These are phyloP conservation scores for Russula griseocarnosa DNA, from an alignment of 768 basidiomycete genomes.

Conservation along the genomic window DNA sequence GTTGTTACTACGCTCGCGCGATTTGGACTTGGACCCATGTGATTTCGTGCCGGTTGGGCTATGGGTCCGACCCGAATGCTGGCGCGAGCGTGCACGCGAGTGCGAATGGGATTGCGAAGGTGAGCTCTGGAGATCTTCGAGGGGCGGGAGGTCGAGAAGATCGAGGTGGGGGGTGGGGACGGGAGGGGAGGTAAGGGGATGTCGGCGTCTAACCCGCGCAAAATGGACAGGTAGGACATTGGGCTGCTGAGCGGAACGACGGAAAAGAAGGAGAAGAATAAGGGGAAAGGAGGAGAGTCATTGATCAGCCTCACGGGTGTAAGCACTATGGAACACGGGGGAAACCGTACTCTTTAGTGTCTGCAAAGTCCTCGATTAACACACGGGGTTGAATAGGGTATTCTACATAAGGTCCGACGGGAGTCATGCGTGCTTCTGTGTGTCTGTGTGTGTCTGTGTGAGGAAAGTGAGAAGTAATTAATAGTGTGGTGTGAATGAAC, in stretches of 20 bases:
- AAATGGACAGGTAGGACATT: conserved; percentile 21
- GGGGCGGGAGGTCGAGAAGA: conserved; percentile 2
- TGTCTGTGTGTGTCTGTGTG: background rate
- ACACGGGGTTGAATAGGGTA: conserved; percentile 17
- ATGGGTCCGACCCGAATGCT: conserved; percentile 5
- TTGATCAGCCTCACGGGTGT: conserved; percentile 6
- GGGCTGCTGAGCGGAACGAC: background rate
- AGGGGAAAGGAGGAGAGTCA: background rate
- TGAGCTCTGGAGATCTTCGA: background rate
- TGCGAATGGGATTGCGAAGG: background rate
- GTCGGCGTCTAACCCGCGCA: conserved; percentile 4
- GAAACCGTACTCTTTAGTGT: conserved; percentile 22
- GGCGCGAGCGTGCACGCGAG: background rate
- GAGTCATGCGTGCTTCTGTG: conserved; percentile 10
- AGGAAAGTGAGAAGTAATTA: background rate
- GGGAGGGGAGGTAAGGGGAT: conserved; percentile 4
- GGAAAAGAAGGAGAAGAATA: background rate
- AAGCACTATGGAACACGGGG: background rate
- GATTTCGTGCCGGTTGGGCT: conserved; percentile 23
- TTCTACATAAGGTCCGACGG: conserved; percentile 7
- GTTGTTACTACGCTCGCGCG: conserved; percentile 19
- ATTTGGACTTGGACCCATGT: conserved; percentile 18
- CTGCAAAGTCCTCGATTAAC: conserved; percentile 25
- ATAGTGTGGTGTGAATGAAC: no score
- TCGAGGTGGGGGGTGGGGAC: background rate